phyloP scores from a whole-genome alignment of 345 rosid genomes.

The Brassica carinata region DNA sequence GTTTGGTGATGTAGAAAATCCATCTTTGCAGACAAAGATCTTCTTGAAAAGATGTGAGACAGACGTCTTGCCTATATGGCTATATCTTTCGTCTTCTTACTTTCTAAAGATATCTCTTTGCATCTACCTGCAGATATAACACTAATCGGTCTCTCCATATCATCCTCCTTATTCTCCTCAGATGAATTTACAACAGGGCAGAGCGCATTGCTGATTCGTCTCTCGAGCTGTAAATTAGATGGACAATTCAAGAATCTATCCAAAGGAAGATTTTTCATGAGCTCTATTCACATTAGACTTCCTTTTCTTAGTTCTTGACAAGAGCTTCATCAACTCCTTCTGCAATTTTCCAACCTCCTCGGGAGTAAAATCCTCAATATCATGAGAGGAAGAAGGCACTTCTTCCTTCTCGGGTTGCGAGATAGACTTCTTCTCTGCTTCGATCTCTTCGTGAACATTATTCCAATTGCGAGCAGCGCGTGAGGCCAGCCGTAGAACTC shows the following conservation, averaged over 20 bases:
- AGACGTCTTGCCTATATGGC: constrained; percentile 67
- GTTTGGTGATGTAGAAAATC: constrained; percentile 56
- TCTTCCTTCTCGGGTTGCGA: constrained; percentile 17
- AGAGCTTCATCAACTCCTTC: constrained; percentile 72
- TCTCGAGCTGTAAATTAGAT: constrained; percentile 84
- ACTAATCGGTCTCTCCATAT: constrained; percentile 79
- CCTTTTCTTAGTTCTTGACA: constrained; percentile 55
- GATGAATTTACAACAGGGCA: constrained; percentile 41
- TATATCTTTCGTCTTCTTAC: constrained; percentile 39
- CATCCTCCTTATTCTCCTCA: constrained; percentile 54
- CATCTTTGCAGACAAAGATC: constrained; percentile 64
- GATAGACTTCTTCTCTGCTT: constrained; percentile 23
- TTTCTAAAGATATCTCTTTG: constrained; percentile 73
- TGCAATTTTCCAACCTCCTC: constrained; percentile 86
- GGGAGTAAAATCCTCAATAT: constrained; percentile 70
- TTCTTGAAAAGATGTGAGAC: constrained; percentile 77
- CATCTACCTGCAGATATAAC: constrained; percentile 81
- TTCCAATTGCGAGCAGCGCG: constrained; percentile 81
- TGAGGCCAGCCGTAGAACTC: constrained; percentile 95
- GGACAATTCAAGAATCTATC: constrained; percentile 97
- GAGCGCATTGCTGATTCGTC: constrained; percentile 62
- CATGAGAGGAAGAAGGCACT: constrained; percentile 54
- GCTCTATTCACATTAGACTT: constrained; percentile 50
- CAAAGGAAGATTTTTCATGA: constrained; percentile 63
- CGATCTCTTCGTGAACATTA: constrained; percentile 47